phyloP scores from a whole-genome alignment of 140 eudicot species.

The Stevia rebaudiana region DNA sequence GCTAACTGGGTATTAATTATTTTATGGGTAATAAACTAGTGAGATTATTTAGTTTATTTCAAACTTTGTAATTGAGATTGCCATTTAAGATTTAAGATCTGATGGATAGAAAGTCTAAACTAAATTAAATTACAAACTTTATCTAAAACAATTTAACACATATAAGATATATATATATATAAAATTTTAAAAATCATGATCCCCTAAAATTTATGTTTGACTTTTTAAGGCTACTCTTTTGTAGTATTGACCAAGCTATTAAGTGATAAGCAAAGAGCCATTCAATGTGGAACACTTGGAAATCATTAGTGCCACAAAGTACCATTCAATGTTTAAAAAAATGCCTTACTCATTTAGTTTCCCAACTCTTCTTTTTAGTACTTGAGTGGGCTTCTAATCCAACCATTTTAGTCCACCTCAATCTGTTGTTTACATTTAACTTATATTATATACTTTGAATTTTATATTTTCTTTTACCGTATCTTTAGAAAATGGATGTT shows the following conservation, averaged over 20 bases:
- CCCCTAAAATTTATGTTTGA: no score
- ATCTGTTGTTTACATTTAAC: slow-evolving; percentile 17
- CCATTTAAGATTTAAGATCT: no score
- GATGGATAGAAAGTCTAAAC: no score
- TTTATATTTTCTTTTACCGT: not conserved
- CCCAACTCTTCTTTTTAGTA: slow-evolving; percentile 8
- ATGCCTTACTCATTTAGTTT: slow-evolving; percentile 18
- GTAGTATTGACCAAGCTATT: slow-evolving; percentile 36
- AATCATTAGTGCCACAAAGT: slow-evolving; percentile 36
- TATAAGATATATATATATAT: no score
- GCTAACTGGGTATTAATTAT: no score
- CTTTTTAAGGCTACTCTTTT: slow-evolving; percentile 21
- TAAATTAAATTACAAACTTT: no score
- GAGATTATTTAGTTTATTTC: no score
- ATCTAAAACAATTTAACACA: no score
- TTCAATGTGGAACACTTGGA: slow-evolving; percentile 30
- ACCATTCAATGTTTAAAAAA: slow-evolving; percentile 23
- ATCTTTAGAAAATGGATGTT: not conserved
- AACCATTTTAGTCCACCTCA: slow-evolving; percentile 29
- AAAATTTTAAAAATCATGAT: no score
- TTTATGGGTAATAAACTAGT: no score
- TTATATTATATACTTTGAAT: not conserved
- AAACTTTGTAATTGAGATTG: no score
- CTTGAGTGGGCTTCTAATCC: slow-evolving; percentile 21
- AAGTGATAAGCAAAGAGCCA: slow-evolving; percentile 29